Conservation (phyloP, 768 basidiomycete genomes). For the Mycena filopes region DNA sequence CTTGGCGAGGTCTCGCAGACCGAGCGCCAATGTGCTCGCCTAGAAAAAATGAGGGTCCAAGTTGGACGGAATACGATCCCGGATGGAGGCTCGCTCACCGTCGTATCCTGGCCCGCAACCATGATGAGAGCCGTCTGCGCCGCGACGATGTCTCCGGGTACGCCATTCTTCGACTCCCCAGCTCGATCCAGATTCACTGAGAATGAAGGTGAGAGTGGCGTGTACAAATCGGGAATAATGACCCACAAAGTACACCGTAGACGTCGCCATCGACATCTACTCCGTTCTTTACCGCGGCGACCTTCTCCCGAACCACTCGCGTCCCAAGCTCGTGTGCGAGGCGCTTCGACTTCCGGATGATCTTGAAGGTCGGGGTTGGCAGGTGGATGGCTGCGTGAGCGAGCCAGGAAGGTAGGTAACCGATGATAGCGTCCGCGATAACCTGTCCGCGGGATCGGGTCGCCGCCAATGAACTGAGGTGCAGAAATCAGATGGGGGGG, state of each 20-base stretch:
- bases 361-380: not conserved
- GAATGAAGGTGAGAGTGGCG: not conserved
- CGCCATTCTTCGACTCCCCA: slow-evolving; percentile 17
- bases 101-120: slow-evolving; percentile 22
- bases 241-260: not conserved
- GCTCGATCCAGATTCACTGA: not conserved
- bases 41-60: not conserved
- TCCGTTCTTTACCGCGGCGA: not conserved
- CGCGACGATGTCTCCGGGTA: not conserved
- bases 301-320: not conserved
- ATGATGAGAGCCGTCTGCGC: slow-evolving; percentile 3
- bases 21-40: slow-evolving; percentile 15
- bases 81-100: slow-evolving; percentile 3
- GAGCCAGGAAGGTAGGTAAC: not conserved
- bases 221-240: no score
- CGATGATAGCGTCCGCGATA: not conserved
- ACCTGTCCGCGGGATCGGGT: not conserved
- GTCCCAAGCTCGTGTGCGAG: not conserved
- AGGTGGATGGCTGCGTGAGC: not conserved
- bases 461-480: not conserved
- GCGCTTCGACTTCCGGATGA: not conserved
- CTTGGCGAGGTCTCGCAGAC: slow-evolving; percentile 9
- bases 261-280: not conserved
- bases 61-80: no score
- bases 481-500: not conserved